phyloP scores from a whole-genome alignment of 108 stramenopile species.

The Pseudonitzschia multiseries region DNA sequence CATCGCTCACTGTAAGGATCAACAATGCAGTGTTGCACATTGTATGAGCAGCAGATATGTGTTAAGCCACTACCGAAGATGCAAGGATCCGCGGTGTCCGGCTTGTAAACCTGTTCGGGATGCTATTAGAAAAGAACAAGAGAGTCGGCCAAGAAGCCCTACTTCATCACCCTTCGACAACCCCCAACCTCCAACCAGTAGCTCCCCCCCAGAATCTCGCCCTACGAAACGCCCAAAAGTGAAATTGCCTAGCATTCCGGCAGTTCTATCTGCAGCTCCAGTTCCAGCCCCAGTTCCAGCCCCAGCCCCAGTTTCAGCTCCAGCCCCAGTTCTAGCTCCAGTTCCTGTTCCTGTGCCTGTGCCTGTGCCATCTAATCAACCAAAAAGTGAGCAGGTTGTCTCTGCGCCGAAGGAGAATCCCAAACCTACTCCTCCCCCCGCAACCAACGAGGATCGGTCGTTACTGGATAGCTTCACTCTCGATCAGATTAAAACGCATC shows the following conservation, averaged over 20 bases:
- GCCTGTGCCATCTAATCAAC: neutral
- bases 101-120: conserved; percentile 97
- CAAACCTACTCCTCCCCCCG: conserved; percentile 21
- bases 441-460: conserved; percentile 73
- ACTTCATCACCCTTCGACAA: conserved; percentile 16
- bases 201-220: neutral
- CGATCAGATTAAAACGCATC: conserved; percentile 88
- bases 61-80: conserved; percentile 95
- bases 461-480: conserved; percentile 89
- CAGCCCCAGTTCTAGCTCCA: no score
- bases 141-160: conserved; percentile 6
- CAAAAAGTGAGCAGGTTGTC: neutral
- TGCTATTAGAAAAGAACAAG: conserved; percentile 79
- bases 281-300: no score
- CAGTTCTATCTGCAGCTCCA: no score
- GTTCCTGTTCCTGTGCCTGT: neutral
- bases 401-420: neutral
- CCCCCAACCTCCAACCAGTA: neutral
- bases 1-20: conserved; percentile 96
- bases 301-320: no score
- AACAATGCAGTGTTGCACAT: conserved; percentile 89
- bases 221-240: conserved; percentile 1
- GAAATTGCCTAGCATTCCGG: neutral
- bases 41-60: conserved; percentile 99
- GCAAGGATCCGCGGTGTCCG: conserved; percentile 90